phyloP scores from a whole-genome alignment of 306 rosid species.

The Glycine soja region DNA sequence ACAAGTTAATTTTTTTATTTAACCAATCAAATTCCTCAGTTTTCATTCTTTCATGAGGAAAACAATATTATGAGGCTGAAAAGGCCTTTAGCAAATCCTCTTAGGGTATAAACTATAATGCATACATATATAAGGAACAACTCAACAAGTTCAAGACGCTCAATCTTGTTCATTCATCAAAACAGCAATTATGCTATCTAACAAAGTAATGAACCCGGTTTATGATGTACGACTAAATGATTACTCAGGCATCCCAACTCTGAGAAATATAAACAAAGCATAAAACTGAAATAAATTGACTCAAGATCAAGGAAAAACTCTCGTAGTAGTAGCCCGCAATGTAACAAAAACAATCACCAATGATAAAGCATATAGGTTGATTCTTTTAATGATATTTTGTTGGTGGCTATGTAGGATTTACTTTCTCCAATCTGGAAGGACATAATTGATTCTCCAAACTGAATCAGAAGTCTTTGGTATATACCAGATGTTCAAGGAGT shows the following conservation, averaged over 20 bases:
- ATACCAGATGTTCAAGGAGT: constrained; percentile 44
- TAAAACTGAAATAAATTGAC: constrained; percentile 37
- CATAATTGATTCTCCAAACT: constrained; percentile 47
- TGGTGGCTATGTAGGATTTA: constrained; percentile 34
- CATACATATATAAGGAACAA: neutral
- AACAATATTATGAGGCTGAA: neutral
- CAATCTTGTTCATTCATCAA: constrained; percentile 34
- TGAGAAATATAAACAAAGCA: constrained; percentile 36
- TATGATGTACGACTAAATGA: constrained; percentile 25
- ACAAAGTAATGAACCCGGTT: constrained; percentile 22
- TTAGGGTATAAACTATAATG: too few species aligned
- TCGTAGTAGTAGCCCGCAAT: constrained; percentile 20
- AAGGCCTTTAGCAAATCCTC: neutral
- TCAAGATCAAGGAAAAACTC: constrained; percentile 15
- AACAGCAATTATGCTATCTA: constrained; percentile 31
- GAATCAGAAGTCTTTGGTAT: constrained; percentile 41
- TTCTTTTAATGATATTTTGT: constrained; percentile 37
- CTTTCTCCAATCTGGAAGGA: constrained; percentile 6
- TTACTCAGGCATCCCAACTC: constrained; percentile 43
- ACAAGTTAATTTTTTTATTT: neutral
- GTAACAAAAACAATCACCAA: constrained; percentile 42
- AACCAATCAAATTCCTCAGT: neutral
- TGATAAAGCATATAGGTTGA: constrained; percentile 35
- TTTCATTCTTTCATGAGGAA: neutral
- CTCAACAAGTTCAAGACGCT: constrained; percentile 11